Base-by-base conservation (phyloP, 1,139 yeast species). In the Yamadazyma taylorii region DNA sequence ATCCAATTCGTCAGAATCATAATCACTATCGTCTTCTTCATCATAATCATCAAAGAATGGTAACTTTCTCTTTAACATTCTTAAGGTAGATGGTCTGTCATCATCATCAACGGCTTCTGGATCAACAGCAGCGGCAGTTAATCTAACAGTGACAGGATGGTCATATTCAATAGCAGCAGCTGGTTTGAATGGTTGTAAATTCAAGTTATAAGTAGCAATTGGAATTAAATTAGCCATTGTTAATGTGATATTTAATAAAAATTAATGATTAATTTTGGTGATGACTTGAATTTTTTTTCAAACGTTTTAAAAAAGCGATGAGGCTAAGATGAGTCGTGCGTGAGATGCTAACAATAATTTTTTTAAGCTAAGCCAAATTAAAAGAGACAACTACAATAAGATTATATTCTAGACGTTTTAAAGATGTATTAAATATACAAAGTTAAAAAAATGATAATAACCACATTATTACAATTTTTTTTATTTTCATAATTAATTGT, bases 111-210 rank as follows among this genome's bases (percentile, higher is more conserved):
- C 77, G 30, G 85, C 70, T 57, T 80, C 86, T 46, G 96, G 95
- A 66, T 92, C 97, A 56, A 92, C 75, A 42, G 98, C 95, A 51
- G 97, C 98, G 77, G 92, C 78, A 41, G 97, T 90, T 57, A 92
- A 64, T 66, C 95, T 85, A 52, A 92, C 79, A 48, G 97, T 83
- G 49, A 86, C 84, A 38, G 97, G 96, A 60, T 81, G 81, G 45
- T 85, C 95, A 41, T 82, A 85, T 50, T 83, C 85, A 58, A 85
- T 79, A 47, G 97, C 96, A 44, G 90, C 89, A 35, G 81, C 80
- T 50, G 96, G 95, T 51, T 77, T 69, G 59, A 85, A 92, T 55
- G 98, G 97, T 63, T 77, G 73, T 48, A 90, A 77, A 51, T 86
- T 88, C 66, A 88, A 74, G 69, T 84, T 84, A 69, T 81, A 89